Base-by-base conservation (phyloP, 2,329 filamentous ascomycete species). In the Coleophoma crateriformis region DNA sequence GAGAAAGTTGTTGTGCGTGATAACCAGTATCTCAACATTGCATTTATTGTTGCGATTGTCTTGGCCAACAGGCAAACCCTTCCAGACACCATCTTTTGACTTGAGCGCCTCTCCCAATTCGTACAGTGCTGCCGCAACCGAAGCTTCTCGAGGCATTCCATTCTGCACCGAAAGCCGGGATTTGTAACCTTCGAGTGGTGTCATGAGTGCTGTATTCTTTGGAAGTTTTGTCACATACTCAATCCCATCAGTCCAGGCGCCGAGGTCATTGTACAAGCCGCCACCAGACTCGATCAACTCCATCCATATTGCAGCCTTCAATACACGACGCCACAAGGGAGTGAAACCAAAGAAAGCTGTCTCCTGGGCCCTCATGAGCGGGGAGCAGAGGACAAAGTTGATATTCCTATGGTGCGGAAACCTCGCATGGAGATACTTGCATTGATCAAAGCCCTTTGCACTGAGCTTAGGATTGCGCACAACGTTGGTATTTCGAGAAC, bases 341-440 rank as follows among this genome's bases (percentile, higher is more conserved):
- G 33, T 4, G 27, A 53, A 51, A 7, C 32, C 45, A 12, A 17
- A 7, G 10, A 50, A 20, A 0, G 47, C 19, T 2, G 52, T 54
- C 15, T 52, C 22, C 7, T 50, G 33, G 3, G 34, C 44, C 4
- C 52, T 47, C 4, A 19, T n/a, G 14, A 51, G 38, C 7, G 53
- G 51, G 7, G 50, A 53, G 27, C 19, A 45, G 11, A 53, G 32
- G 11, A 51, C 35, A n/a, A 46, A 37, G 12, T 40, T 48, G 33
- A 52, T 43, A 1, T 45, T 45, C 57, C 84, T 80, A 0, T 73
- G 78, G 22, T 33, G 19, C 5, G 43, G 49, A 33, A 52, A 54
- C 12, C 19, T 33, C 17, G 6, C 13, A 7, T 12, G 35, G 35
- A 38, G 35, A 14, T 17, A 17, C 14, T 14, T 17, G 35, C 35